Conservation (phyloP, 2,329 filamentous ascomycete species). For the Aspergillus tubingensis region DNA sequence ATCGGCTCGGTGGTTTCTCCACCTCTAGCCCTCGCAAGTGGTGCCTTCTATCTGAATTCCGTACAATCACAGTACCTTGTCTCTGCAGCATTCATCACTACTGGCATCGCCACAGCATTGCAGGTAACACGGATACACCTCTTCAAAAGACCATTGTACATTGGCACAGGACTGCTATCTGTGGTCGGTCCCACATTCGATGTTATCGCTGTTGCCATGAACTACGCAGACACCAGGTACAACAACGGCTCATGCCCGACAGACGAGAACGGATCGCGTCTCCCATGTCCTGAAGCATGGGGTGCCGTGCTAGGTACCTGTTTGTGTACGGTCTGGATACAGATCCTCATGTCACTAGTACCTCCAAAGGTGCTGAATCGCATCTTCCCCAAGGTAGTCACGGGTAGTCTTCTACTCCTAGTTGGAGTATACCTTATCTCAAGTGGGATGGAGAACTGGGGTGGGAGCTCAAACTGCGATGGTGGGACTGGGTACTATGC, state of each 20-base stretch:
- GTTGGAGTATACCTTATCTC: constrained; percentile 74
- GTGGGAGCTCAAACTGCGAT: constrained; percentile 52
- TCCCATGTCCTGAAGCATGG: constrained; percentile 76
- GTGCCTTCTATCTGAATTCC: constrained; percentile 62
- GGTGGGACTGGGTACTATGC: constrained; percentile 66
- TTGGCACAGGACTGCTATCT: constrained; percentile 77
- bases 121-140: constrained; percentile 80
- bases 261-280: constrained; percentile 61
- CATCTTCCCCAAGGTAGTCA: constrained; percentile 78
- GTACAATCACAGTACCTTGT: constrained; percentile 74
- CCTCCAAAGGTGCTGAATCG: constrained; percentile 68
- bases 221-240: constrained; percentile 73
- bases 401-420: constrained; percentile 67
- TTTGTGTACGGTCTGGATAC: constrained; percentile 65
- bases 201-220: constrained; percentile 72
- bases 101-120: constrained; percentile 70
- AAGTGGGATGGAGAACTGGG: constrained; percentile 75
- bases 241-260: constrained; percentile 66
- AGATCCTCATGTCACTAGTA: constrained; percentile 74
- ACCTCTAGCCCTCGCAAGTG: constrained; percentile 68
- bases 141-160: constrained; percentile 69
- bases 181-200: constrained; percentile 79
- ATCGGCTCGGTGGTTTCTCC: constrained; percentile 74
- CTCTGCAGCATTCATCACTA: constrained; percentile 76
- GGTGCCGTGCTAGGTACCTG: constrained; percentile 72